These are phyloP conservation scores for Saccharum hybrid DNA, from an alignment of 202 grass and related monocot genomes.

Conservation along the genomic window DNA sequence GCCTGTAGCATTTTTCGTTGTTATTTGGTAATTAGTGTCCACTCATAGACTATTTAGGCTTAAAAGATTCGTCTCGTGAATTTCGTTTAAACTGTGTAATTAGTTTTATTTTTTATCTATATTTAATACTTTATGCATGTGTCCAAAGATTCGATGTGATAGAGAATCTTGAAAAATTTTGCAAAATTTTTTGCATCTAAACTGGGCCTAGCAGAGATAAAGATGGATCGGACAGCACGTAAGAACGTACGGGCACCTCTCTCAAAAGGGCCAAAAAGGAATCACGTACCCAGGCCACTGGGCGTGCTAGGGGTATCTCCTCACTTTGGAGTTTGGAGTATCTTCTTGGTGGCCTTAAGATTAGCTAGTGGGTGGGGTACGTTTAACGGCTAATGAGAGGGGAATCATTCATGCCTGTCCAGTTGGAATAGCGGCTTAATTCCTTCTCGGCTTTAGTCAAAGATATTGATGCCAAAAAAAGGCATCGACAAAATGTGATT, in stretches of 20 bases:
- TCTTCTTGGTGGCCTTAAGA: slow-evolving; percentile 28
- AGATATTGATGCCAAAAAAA: slow-evolving; percentile 25
- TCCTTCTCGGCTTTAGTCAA: slow-evolving; percentile 4
- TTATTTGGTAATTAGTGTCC: too few species aligned
- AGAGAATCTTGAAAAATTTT: too few species aligned
- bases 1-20: too few species aligned
- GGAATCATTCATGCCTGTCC: background rate
- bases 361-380: background rate
- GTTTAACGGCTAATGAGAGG: slow-evolving; percentile 34
- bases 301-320: slow-evolving; percentile 43
- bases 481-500: slow-evolving; percentile 14
- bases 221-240: background rate
- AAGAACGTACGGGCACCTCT: slow-evolving; percentile 32
- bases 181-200: too few species aligned
- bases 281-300: slow-evolving; percentile 39
- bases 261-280: slow-evolving; percentile 59
- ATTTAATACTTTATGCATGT: too few species aligned
- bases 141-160: too few species aligned
- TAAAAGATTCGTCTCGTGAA: too few species aligned
- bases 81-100: too few species aligned
- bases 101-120: too few species aligned
- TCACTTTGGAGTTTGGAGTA: slow-evolving; percentile 38
- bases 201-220: background rate
- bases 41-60: too few species aligned
- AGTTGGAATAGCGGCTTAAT: background rate